Base-by-base conservation (phyloP, 257 asterid genomes). In the Solanum medicagineum region DNA sequence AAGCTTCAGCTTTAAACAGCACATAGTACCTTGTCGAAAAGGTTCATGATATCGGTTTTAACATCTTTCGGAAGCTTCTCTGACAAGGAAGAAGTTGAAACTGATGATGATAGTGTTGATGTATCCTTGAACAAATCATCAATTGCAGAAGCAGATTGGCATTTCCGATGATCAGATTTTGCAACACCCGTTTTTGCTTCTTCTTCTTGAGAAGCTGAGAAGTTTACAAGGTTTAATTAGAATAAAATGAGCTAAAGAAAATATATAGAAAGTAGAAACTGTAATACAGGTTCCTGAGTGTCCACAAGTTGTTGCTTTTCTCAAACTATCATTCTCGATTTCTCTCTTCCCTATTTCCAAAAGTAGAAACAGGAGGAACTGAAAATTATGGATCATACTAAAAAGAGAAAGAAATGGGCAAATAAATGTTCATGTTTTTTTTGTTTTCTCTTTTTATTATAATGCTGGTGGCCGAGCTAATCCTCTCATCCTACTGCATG, bases 1-100 rank as follows among this genome's bases (percentile, higher is more conserved):
- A 77, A 77, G 24, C 83, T 53, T 47, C 49, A 16, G 60, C 53
- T 11, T 54, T 79, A 53, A 26, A 53, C 26, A 51, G 47, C 60
- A 60, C 24, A 86, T 29, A 86, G 69, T 74, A 96, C 99, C 99
- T 95, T 93, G 89, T 96, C 98, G 87, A 96, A 96, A 74, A 96
- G 98, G 90, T 97, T 93, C 99, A 96, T 92, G 63, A 96, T 96
- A 87, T 96, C 99, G 62, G 84, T 94, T 90, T 95, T 96, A 57
- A 90, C 92, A 91, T 94, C 97, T 84, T 91, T 95, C 83, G 88
- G 92, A 87, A 95, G 97, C 88, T 86, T 94, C 85, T 83, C 91
- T 55, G 92, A 54, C 54, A 63, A 53, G 55, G 89, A 73, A 89
- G 88, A 71, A 87, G 97, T 92, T 80, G 90, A 87, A 84, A 89